Evolutionary conservation across 345 rosid species (phyloP).

Genomic region (Populus alba): DNA sequence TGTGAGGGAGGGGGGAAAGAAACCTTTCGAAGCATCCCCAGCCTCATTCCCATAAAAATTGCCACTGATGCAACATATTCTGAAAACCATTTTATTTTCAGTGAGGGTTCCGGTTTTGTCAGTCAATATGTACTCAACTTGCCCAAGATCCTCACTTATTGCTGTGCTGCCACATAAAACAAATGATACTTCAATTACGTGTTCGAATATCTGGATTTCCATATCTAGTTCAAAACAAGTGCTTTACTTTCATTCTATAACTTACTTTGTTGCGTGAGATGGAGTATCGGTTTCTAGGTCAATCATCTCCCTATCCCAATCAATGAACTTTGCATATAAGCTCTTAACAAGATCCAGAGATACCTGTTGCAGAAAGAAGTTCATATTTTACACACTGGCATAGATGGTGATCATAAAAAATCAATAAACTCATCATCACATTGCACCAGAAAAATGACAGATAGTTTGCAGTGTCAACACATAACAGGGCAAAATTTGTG

Average conservation of each 20-base stretch:
- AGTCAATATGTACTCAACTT: slow-evolving; percentile 96
- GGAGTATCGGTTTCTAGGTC: slow-evolving; percentile 76
- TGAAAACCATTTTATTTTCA: slow-evolving; percentile 92
- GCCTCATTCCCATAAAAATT: slow-evolving; percentile 77
- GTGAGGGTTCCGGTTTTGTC: slow-evolving; percentile 99
- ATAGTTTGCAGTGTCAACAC: not conserved
- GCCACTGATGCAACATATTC: slow-evolving; percentile 89
- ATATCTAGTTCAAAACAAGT: not conserved
- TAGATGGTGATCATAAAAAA: not conserved
- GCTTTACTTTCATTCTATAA: slow-evolving; percentile 13
- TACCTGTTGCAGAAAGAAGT: slow-evolving; percentile 47
- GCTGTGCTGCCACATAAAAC: slow-evolving; percentile 92
- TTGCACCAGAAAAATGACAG: not conserved
- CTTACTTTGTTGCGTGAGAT: slow-evolving; percentile 95
- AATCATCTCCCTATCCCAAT: slow-evolving; percentile 85
- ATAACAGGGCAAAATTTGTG: not conserved
- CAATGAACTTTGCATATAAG: slow-evolving; percentile 90
- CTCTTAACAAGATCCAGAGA: slow-evolving; percentile 95
- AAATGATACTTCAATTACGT: slow-evolving; percentile 24
- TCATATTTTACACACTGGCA: too few species aligned
- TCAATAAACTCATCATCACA: not conserved
- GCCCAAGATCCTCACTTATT: slow-evolving; percentile 99
- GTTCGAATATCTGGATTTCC: not conserved
- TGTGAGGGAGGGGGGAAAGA: slow-evolving; percentile 1
- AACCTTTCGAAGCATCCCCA: slow-evolving; percentile 96